A percentile compares a stretch with the other conserved stretches of the same genome.
These are phyloP conservation scores for Picea mariana DNA, from an alignment of 83 land plant genomes.

Conservation along the genomic window DNA sequence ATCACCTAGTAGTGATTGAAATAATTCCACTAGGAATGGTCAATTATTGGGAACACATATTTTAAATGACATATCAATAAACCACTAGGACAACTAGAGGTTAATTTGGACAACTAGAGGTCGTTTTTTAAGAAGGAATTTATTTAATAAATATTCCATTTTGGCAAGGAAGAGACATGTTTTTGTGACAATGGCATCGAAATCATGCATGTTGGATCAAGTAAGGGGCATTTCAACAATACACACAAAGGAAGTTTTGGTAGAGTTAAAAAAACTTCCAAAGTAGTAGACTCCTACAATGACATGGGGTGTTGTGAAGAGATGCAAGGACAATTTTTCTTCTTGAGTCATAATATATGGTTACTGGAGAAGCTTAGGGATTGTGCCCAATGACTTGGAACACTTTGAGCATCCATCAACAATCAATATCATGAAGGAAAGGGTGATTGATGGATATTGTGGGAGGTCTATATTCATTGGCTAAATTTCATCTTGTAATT, in stretches of 20 bases:
- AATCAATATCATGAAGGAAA: constrained; percentile 71
- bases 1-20: too few relatives aligned
- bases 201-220: background rate
- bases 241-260: too few relatives aligned
- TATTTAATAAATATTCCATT: background rate
- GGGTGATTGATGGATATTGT: constrained; percentile 17
- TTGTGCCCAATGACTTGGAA: constrained; percentile 67
- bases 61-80: too few relatives aligned
- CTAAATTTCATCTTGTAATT: too few relatives aligned
- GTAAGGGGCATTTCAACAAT: constrained; percentile 2
- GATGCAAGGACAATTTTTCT: constrained; percentile 37
- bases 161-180: background rate
- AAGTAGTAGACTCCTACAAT: constrained; percentile 63
- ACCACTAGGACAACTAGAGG: too few relatives aligned
- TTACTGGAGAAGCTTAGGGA: constrained; percentile 52
- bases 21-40: too few relatives aligned
- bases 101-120: too few relatives aligned
- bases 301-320: constrained; percentile 70
- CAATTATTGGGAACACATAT: too few relatives aligned
- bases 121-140: background rate
- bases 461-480: too few relatives aligned
- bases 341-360: constrained; percentile 44
- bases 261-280: constrained; percentile 30
- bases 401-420: constrained; percentile 72
- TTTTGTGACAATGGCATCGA: background rate